These are phyloP conservation scores for Rhodotorula diobovata DNA, from an alignment of 768 basidiomycete genomes.

Conservation along the genomic window DNA sequence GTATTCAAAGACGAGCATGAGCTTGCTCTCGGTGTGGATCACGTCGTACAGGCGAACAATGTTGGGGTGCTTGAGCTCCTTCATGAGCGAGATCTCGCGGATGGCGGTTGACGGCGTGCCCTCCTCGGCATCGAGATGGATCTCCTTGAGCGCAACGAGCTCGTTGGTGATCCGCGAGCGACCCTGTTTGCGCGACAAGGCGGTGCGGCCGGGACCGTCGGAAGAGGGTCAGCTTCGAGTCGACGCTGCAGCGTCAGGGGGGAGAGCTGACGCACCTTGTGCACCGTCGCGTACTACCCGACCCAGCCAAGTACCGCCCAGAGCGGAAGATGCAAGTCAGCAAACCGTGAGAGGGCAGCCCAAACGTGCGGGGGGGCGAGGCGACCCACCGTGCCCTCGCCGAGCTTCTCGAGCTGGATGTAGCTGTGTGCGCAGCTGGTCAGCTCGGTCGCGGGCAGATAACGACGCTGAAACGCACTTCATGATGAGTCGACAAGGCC, in stretches of 20 bases:
- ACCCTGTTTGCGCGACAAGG: slow-evolving; percentile 55
- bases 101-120: slow-evolving; percentile 98
- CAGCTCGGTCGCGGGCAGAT: background rate
- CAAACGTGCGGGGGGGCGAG: slow-evolving; percentile 27
- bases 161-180: slow-evolving; percentile 96
- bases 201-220: too few relatives aligned
- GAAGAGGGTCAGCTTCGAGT: background rate
- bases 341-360: background rate
- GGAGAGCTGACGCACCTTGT: slow-evolving; percentile 47
- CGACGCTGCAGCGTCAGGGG: too few relatives aligned
- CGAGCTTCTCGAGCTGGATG: slow-evolving; percentile 58
- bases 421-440: slow-evolving; percentile 49
- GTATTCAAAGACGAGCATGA: slow-evolving; percentile 96
- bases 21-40: slow-evolving; percentile 96
- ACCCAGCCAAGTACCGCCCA: background rate
- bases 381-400: slow-evolving; percentile 42
- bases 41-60: slow-evolving; percentile 98
- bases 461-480: background rate
- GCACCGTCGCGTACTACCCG: slow-evolving; percentile 51
- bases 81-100: slow-evolving; percentile 98
- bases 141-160: slow-evolving; percentile 96
- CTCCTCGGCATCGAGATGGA: slow-evolving; percentile 98
- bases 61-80: slow-evolving; percentile 97
- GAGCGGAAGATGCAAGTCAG: background rate
- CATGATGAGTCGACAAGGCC: background rate